Conservation (phyloP, 1,284 basidiomycete genomes). For the Cryptococcus amylolentus region DNA sequence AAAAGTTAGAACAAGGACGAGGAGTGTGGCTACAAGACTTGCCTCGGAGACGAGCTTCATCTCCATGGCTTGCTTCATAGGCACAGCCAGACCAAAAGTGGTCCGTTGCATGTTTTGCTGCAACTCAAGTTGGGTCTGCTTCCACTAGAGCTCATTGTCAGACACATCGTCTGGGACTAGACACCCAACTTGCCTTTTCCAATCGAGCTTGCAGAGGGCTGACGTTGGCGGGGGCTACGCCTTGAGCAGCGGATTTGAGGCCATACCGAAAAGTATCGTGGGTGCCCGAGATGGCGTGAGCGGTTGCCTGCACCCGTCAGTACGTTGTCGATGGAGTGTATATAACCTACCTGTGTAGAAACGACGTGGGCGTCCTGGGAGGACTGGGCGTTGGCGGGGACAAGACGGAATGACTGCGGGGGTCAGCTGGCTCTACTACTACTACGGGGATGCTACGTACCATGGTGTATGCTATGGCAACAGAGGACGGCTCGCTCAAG, state of each 20-base stretch:
- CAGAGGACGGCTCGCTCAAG: neutral
- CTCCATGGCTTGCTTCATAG: slow-evolving; percentile 89
- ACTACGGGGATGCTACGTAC: slow-evolving; percentile 11
- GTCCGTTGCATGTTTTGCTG: slow-evolving; percentile 82
- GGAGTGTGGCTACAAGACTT: slow-evolving; percentile 34
- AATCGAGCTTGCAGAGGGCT: slow-evolving; percentile 45
- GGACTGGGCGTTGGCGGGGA: slow-evolving; percentile 36
- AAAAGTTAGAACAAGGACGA: neutral
- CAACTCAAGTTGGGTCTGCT: slow-evolving; percentile 82
- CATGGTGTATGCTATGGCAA: slow-evolving; percentile 16
- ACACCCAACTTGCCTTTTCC: slow-evolving; percentile 39
- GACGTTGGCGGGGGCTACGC: slow-evolving; percentile 29
- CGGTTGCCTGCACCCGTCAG: slow-evolving; percentile 29
- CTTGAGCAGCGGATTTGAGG: slow-evolving; percentile 37
- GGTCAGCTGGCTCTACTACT: neutral
- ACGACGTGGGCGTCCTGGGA: slow-evolving; percentile 38
- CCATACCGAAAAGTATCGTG: slow-evolving; percentile 48
- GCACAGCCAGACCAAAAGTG: slow-evolving; percentile 79
- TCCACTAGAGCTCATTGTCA: slow-evolving; percentile 63
- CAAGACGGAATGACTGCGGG: slow-evolving; percentile 37
- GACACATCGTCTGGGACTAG: neutral
- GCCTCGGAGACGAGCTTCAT: slow-evolving; percentile 77
- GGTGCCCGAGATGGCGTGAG: slow-evolving; percentile 41
- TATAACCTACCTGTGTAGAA: slow-evolving; percentile 35
- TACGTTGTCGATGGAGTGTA: neutral